These are phyloP conservation scores for Mycena filopes DNA, from an alignment of 768 basidiomycete species.

Conservation along the genomic window DNA sequence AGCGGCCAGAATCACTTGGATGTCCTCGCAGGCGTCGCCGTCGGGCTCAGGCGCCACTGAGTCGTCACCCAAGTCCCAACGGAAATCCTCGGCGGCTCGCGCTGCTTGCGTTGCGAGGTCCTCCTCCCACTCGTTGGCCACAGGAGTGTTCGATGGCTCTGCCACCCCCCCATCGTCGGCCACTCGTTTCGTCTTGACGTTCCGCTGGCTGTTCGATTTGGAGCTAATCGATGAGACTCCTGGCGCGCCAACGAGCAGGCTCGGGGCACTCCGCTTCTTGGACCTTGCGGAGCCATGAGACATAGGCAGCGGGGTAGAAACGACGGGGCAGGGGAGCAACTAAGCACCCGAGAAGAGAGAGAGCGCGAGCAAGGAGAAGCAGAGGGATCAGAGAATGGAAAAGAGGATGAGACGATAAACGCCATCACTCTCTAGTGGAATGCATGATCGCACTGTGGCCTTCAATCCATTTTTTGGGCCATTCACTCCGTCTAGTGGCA, in stretches of 20 bases:
- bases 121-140: not conserved
- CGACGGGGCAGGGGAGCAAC: too few species aligned
- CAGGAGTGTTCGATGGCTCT: not conserved
- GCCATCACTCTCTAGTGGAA: too few species aligned
- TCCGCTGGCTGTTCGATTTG: not conserved
- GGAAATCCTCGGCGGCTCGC: not conserved
- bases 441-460: too few species aligned
- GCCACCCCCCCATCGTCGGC: not conserved
- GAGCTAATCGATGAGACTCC: not conserved
- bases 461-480: too few species aligned
- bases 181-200: not conserved
- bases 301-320: too few species aligned
- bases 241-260: not conserved
- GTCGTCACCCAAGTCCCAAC: not conserved
- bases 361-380: too few species aligned
- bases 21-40: not conserved
- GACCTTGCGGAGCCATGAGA: too few species aligned
- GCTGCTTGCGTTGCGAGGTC: conserved; percentile 1
- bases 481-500: too few species aligned
- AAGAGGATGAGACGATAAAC: too few species aligned
- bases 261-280: not conserved
- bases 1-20: not conserved
- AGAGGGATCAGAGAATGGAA: too few species aligned
- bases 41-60: not conserved
- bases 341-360: too few species aligned